A percentile compares a stretch with the other conserved stretches of the same genome.
These are phyloP conservation scores for Cadophora luteo-olivacea DNA, from an alignment of 2,329 filamentous ascomycete species.

Conservation along the genomic window DNA sequence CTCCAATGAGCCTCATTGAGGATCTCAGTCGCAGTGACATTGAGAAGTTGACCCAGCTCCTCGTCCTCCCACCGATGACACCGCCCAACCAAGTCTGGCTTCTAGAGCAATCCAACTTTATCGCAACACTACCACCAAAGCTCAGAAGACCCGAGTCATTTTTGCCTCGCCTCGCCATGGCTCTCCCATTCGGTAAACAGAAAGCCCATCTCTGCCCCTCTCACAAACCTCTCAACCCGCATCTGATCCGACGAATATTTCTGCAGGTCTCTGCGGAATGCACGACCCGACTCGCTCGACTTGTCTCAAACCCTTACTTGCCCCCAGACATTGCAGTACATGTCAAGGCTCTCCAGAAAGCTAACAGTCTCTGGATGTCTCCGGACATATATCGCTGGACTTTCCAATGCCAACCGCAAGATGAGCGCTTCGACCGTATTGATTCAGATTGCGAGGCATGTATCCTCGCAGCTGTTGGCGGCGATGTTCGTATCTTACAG, in stretches of 20 bases:
- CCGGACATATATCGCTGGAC: slow-evolving; percentile 46
- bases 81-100: slow-evolving; percentile 25
- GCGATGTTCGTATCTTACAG: slow-evolving; percentile 49
- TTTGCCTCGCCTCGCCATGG: slow-evolving; percentile 28
- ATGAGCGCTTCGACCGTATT: slow-evolving; percentile 42
- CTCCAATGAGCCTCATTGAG: slow-evolving; percentile 17
- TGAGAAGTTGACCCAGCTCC: slow-evolving; percentile 28
- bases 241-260: slow-evolving; percentile 53
- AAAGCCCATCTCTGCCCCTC: slow-evolving; percentile 49
- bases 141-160: slow-evolving; percentile 27
- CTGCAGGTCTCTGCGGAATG: slow-evolving; percentile 51
- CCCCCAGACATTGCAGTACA: slow-evolving; percentile 19
- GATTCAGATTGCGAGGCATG: slow-evolving; percentile 58
- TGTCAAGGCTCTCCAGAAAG: slow-evolving; percentile 30
- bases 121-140: slow-evolving; percentile 27
- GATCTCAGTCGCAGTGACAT: slow-evolving; percentile 9
- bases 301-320: slow-evolving; percentile 36
- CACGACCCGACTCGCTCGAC: slow-evolving; percentile 44
- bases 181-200: slow-evolving; percentile 17
- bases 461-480: slow-evolving; percentile 57
- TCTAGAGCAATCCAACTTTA: slow-evolving; percentile 22
- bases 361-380: slow-evolving; percentile 46
- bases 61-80: slow-evolving; percentile 13
- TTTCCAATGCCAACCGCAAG: slow-evolving; percentile 45
- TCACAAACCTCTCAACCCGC: slow-evolving; percentile 51